Base-by-base conservation (phyloP, 805 yeast genomes). In the Starmerella khaoyaiensis region DNA sequence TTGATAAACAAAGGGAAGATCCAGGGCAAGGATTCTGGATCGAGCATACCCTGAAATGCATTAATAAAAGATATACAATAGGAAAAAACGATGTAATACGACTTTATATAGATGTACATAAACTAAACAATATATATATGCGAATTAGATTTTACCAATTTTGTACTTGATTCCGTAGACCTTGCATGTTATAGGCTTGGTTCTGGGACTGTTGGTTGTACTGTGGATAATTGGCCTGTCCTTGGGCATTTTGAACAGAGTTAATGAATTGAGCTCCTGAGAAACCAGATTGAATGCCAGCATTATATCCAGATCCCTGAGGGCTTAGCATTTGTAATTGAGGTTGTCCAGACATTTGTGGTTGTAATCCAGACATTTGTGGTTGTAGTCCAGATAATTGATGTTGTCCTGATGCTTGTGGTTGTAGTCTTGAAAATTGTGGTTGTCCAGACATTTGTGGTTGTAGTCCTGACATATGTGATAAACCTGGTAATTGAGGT, bases 181-280 rank as follows among this genome's bases (percentile, higher is more conserved):
- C 36, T 27, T 43, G 41, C 47, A 45, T 45, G 28, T 40, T 39
- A 34, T 34, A 45, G 6, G 49, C 28, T 36, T 45, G 36, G 22
- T 28, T 18, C 12, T 22, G n/a, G 15, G 9, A 14, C 28, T 21
- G 24, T 7, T 10, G 7, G 8, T 14, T 21, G 14, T 23, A 6
- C 8, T 11, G 16, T 9, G 12, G 30, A 10, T 10, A 27, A 15
- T 14, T 14, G 11, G 7, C 8, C 24, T 8, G 24, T 6, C 11
- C 8, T 9, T 31, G 30, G 3, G 39, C 35, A 16, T 35, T 29
- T 26, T 39, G 40, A 16, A 44, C 44, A 6, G 48, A 44, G 31
- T 41, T 46, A 17, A 46, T 18, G 37, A 45, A 46, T 26, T 46
- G 40, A 40, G 37, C 35, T 11, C 50, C 50, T 25, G 38, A n/a